Base-by-base conservation (phyloP, 1,139 yeast genomes). In the Groenewaldozyma sp. region DNA sequence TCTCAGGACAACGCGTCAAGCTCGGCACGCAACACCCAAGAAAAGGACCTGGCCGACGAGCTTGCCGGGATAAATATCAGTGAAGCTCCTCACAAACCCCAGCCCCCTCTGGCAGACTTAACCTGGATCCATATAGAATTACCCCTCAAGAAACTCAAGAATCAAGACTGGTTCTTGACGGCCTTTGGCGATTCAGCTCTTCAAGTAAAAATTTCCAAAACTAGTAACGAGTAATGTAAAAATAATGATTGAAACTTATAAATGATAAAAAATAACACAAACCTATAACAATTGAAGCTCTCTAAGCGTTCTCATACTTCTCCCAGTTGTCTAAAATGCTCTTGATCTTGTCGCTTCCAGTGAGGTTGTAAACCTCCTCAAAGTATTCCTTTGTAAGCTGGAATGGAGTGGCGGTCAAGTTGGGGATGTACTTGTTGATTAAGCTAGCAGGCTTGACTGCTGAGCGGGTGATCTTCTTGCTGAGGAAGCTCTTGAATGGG, bases 371-470 rank as follows among this genome's bases (percentile, higher is more conserved):
- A 41, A 93, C 98, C 56, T 86, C 94, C 70, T 91, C 81, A 71
- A 91, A 91, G 70, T 91, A 91, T 63, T 88, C 97, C 71, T 84
- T 91, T 34, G 97, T 82, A 52, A 91, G 80, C 66, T 82, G 80
- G 63, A 91, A 91, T 53, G 99, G 98, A 68, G 80, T 86, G 49
- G 98, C 98, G 48, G 98, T 93, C 74, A 91, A 78, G 73, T 91
- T 91, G 52, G 99, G 99, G 73, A 91, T 87, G 67, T 93, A 91
- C 70, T 87, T 88, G 61, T 88, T 88, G 56, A 86, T 78, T 68
- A 91, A 75, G 62, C 86, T 86, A 48, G 91, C 82, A 47, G 95
- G 95, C 70, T 91, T 88, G 52, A 91, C 93, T 39, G 95, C 94
- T 52, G 86, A 83, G 70, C 82, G 84, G 51, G 95, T 83, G 59